Percentiles rank a stretch among this genome's conserved stretches.
These are phyloP conservation scores for Raffaelea deltoideospora DNA, from an alignment of 2,329 filamentous ascomycete genomes.

Conservation along the genomic window DNA sequence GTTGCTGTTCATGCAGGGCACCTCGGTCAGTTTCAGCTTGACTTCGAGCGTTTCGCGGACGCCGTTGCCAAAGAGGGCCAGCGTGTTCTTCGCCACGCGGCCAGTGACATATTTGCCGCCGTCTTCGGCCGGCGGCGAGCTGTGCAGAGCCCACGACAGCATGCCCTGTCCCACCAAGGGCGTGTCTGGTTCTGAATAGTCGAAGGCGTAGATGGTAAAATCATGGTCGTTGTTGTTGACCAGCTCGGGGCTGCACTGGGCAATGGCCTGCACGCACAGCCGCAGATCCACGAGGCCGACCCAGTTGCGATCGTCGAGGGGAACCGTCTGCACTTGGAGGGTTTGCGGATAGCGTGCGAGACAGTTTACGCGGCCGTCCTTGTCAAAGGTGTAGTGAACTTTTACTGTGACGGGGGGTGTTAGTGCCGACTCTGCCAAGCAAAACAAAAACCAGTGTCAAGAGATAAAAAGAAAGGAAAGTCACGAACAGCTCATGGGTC, in stretches of 20 bases:
- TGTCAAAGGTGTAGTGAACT: slow-evolving; percentile 91
- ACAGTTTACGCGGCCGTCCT: slow-evolving; percentile 75
- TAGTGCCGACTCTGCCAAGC: no score
- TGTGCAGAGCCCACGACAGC: slow-evolving; percentile 66
- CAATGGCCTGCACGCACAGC: slow-evolving; percentile 72
- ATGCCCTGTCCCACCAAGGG: slow-evolving; percentile 92
- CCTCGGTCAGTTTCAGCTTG: slow-evolving; percentile 69
- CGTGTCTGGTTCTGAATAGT: slow-evolving; percentile 88
- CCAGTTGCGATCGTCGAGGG: slow-evolving; percentile 61
- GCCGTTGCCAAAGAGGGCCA: slow-evolving; percentile 72
- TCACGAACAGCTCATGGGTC: slow-evolving; percentile 20
- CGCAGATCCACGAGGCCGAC: slow-evolving; percentile 83
- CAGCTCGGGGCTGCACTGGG: slow-evolving; percentile 70
- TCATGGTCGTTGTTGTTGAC: slow-evolving; percentile 57
- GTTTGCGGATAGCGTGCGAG: slow-evolving; percentile 72
- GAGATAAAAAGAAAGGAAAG: neutral
- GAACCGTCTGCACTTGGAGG: slow-evolving; percentile 64
- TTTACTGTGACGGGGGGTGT: slow-evolving; percentile 61
- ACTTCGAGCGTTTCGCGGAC: slow-evolving; percentile 85
- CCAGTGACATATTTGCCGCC: slow-evolving; percentile 57
- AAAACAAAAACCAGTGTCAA: slow-evolving; percentile 8
- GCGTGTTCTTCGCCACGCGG: slow-evolving; percentile 71
- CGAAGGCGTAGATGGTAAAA: slow-evolving; percentile 93
- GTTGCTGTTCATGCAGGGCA: slow-evolving; percentile 37
- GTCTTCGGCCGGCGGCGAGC: slow-evolving; percentile 27